phyloP scores from a whole-genome alignment of 495 filamentous ascomycete species.

The Tuber calosporum region DNA sequence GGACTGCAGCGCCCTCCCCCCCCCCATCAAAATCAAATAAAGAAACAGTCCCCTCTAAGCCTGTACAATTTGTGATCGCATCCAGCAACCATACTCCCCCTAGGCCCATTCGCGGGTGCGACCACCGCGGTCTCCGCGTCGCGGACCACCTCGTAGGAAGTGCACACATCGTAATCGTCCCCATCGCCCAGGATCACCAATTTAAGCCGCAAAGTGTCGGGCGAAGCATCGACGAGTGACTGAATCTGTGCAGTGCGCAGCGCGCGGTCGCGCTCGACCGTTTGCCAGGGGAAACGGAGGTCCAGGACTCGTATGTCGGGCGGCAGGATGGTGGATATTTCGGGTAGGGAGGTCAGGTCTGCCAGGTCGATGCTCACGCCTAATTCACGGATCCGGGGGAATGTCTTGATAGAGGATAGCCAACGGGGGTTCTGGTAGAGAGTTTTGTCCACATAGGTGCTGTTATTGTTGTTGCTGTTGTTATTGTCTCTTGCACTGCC shows the following conservation, averaged over 20 bases:
- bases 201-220: not conserved
- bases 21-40: not conserved
- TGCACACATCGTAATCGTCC: conserved; percentile 1
- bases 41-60: conserved; percentile 5
- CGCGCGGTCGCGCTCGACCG: not conserved
- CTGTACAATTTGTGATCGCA: conserved; percentile 2
- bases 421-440: conserved; percentile 1
- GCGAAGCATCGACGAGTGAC: not conserved
- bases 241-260: not conserved
- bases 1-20: no score
- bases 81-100: not conserved
- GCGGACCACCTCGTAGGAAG: not conserved
- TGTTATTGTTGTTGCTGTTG: not conserved
- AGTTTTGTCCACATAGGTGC: not conserved
- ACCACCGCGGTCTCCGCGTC: not conserved
- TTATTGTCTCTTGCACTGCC: not conserved
- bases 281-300: conserved; percentile 1
- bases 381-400: not conserved
- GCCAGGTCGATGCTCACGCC: not conserved
- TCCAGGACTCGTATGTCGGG: conserved; percentile 1
- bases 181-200: conserved; percentile 2
- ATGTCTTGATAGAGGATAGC: not conserved
- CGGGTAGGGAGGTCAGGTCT: not conserved
- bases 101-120: not conserved
- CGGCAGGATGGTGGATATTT: not conserved